Evolutionary conservation across 1,139 yeast species (phyloP).

Genomic region (Kluyveromyces sp.): DNA sequence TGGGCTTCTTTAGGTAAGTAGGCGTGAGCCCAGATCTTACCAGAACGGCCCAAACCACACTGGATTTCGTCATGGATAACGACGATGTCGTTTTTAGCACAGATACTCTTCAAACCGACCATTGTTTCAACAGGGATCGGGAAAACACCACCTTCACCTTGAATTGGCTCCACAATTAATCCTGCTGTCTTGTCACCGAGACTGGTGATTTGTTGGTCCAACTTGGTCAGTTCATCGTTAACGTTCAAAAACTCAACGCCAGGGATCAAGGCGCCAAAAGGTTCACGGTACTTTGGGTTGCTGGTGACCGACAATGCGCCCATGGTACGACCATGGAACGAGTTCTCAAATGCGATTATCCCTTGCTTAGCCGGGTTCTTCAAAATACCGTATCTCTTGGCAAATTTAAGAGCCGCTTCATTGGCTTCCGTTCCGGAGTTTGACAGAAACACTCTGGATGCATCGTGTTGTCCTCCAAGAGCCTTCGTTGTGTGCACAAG

Average conservation of each 20-base stretch:
- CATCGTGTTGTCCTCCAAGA: conserved; percentile 73
- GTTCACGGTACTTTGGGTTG: conserved; percentile 84
- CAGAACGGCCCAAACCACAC: conserved; percentile 92
- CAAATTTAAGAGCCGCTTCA: conserved; percentile 95
- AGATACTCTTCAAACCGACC: conserved; percentile 55
- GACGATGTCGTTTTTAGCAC: conserved; percentile 63
- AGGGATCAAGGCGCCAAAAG: conserved; percentile 84
- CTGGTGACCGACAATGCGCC: conserved; percentile 92
- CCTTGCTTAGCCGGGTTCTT: conserved; percentile 55
- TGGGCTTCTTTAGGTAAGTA: conserved; percentile 68
- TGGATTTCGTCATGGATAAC: conserved; percentile 94
- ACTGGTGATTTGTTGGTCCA: conserved; percentile 33
- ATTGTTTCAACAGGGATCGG: conserved; percentile 60
- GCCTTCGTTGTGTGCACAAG: conserved; percentile 61
- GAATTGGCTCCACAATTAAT: conserved; percentile 91
- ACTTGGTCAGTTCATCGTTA: conserved; percentile 23
- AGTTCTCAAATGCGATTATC: conserved; percentile 74
- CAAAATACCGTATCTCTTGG: conserved; percentile 72
- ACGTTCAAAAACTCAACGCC: conserved; percentile 47
- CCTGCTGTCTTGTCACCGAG: conserved; percentile 79
- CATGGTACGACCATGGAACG: conserved; percentile 93
- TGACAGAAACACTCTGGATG: conserved; percentile 77
- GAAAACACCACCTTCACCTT: conserved; percentile 95
- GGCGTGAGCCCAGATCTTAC: conserved; percentile 88
- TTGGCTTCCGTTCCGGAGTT: conserved; percentile 97